phyloP scores from a whole-genome alignment of 257 asterid genomes.

The Solanum dulcamara region DNA sequence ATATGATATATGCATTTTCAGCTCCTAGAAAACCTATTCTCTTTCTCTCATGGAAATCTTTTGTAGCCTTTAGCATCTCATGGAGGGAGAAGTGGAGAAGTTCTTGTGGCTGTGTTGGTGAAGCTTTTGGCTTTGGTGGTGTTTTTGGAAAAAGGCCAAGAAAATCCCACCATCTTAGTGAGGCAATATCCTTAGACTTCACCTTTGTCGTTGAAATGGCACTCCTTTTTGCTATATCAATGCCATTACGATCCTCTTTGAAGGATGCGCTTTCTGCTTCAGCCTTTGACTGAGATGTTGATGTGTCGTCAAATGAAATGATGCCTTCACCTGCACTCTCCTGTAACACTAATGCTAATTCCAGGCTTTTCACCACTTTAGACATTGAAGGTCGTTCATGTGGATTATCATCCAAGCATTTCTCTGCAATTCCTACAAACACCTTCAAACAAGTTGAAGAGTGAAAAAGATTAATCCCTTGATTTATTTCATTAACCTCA shows the following conservation, averaged over 20 bases:
- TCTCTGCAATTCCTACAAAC: constrained; percentile 44
- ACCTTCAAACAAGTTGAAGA: constrained; percentile 39
- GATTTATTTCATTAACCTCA: too few species aligned
- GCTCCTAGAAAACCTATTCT: constrained; percentile 41
- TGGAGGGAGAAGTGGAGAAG: constrained; percentile 28
- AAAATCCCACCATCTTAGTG: constrained; percentile 47
- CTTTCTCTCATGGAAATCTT: constrained; percentile 35
- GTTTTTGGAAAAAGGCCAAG: constrained; percentile 33
- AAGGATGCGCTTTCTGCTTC: constrained; percentile 19
- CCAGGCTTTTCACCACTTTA: constrained; percentile 47
- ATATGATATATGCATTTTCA: constrained; percentile 36
- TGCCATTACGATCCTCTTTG: constrained; percentile 17
- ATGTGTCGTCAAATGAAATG: constrained; percentile 31
- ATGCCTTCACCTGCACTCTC: constrained; percentile 34
- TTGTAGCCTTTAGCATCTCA: constrained; percentile 48
- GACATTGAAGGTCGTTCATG: constrained; percentile 56
- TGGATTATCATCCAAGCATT: constrained; percentile 50
- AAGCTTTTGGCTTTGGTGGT: constrained; percentile 33
- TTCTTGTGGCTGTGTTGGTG: constrained; percentile 7
- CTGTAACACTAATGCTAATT: constrained; percentile 41
- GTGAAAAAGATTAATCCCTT: too few species aligned
- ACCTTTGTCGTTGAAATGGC: constrained; percentile 13
- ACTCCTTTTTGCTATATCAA: constrained; percentile 12
- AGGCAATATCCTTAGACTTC: constrained; percentile 17
- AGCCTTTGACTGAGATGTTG: constrained; percentile 11